phyloP scores from a whole-genome alignment of 2,329 filamentous ascomycete genomes.

The Fusarium sp. region DNA sequence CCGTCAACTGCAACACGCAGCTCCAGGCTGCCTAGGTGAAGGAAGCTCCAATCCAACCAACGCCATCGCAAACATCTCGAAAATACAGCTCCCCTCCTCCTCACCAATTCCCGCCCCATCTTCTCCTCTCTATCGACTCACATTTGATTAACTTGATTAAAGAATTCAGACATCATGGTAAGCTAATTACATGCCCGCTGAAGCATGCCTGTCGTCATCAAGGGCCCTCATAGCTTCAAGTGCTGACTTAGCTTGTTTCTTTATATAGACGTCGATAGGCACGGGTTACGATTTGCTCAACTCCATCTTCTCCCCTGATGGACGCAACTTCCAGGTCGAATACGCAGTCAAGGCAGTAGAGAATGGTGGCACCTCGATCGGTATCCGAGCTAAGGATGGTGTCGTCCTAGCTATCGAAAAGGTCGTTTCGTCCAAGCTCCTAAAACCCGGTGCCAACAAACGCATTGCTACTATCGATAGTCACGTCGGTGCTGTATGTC shows the following conservation, averaged over 20 bases:
- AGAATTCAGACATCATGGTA: constrained; percentile 52
- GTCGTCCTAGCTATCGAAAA: constrained; percentile 97
- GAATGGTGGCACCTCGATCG: constrained; percentile 95
- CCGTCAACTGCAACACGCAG: constrained; percentile 55
- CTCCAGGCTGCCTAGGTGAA: constrained; percentile 60
- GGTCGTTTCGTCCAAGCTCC: constrained; percentile 92
- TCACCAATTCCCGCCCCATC: constrained; percentile 25
- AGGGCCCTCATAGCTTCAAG: constrained; percentile 45
- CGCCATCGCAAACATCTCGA: constrained; percentile 42
- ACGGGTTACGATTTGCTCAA: constrained; percentile 99
- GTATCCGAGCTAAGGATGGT: constrained; percentile 96
- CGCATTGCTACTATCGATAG: constrained; percentile 94
- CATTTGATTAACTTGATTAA: constrained; percentile 22
- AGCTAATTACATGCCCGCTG: constrained; percentile 33
- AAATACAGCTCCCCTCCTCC: constrained; percentile 33
- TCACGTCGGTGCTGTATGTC: constrained; percentile 89
- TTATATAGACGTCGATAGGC: constrained; percentile 94
- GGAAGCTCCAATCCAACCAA: constrained; percentile 53
- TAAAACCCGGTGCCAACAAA: constrained; percentile 96
- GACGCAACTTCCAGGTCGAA: constrained; percentile 99
- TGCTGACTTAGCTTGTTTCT: constrained; percentile 42
- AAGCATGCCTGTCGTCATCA: constrained; percentile 40
- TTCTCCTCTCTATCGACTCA: constrained; percentile 11
- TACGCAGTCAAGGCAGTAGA: constrained; percentile 99
- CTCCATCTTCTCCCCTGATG: constrained; percentile 99